These are phyloP conservation scores for Hypericum perforatum DNA, from an alignment of 345 rosid species.

Conservation along the genomic window DNA sequence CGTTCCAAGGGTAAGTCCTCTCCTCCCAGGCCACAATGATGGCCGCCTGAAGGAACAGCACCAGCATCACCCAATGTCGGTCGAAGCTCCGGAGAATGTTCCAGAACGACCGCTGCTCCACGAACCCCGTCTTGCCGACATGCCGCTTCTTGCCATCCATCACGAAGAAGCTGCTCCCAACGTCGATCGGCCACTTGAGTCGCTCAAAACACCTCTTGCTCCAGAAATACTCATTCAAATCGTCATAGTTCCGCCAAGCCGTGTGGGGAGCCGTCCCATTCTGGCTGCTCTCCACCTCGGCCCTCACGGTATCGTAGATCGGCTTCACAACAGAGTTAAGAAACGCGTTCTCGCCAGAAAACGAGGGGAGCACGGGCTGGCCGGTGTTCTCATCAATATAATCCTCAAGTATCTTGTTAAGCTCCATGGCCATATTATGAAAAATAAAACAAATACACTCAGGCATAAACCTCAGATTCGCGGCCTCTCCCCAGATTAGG, in stretches of 20 bases:
- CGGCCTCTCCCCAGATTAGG: slow-evolving; percentile 87
- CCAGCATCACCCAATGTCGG: slow-evolving; percentile 73
- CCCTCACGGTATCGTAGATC: slow-evolving; percentile 55
- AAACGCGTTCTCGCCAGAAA: slow-evolving; percentile 71
- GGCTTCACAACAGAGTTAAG: slow-evolving; percentile 68
- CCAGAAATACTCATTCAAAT: slow-evolving; percentile 95
- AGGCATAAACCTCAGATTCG: slow-evolving; percentile 77
- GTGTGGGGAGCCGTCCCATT: slow-evolving; percentile 93
- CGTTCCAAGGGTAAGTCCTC: slow-evolving; percentile 52
- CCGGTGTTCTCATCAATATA: slow-evolving; percentile 89
- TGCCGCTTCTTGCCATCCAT: slow-evolving; percentile 38
- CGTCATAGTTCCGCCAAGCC: slow-evolving; percentile 93
- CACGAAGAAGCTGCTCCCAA: slow-evolving; percentile 63
- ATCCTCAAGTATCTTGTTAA: slow-evolving; percentile 69
- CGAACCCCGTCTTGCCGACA: slow-evolving; percentile 94
- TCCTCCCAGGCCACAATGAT: slow-evolving; percentile 65
- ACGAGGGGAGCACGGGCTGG: slow-evolving; percentile 63
- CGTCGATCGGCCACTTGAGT: slow-evolving; percentile 82
- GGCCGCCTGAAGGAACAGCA: slow-evolving; percentile 69
- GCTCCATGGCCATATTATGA: slow-evolving; percentile 88
- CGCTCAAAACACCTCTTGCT: slow-evolving; percentile 73
- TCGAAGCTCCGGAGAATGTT: slow-evolving; percentile 81
- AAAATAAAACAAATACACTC: slow-evolving; percentile 83
- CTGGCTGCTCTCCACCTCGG: slow-evolving; percentile 72
- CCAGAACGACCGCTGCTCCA: slow-evolving; percentile 92